Conservation (phyloP, 2,329 filamentous ascomycete genomes). For the Fusarium nodosum region DNA sequence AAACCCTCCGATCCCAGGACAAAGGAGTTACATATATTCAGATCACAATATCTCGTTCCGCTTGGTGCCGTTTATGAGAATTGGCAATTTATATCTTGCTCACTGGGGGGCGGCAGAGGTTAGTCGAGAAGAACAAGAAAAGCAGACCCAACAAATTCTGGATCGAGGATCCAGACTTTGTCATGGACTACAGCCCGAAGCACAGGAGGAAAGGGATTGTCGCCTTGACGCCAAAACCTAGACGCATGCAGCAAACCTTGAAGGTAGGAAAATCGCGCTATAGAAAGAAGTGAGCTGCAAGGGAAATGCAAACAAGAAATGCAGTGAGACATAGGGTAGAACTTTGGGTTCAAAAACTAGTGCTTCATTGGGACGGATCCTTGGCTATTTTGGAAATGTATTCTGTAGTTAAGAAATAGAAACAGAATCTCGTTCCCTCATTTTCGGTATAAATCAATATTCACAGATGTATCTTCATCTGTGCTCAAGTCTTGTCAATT, state of each 20-base stretch:
- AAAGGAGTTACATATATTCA: background rate
- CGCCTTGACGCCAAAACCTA: too few species aligned
- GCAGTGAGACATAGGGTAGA: background rate
- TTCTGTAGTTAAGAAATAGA: background rate
- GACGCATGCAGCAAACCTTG: background rate
- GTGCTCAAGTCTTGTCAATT: background rate
- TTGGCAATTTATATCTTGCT: background rate
- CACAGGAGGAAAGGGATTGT: background rate
- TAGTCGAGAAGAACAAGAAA: background rate
- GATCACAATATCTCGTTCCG: background rate
- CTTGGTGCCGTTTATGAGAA: background rate
- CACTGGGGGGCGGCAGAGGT: background rate
- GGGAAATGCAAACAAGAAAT: too few species aligned
- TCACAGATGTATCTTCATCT: background rate
- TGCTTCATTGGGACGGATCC: background rate
- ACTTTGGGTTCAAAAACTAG: background rate
- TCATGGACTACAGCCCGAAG: background rate
- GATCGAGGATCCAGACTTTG: background rate
- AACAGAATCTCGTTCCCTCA: background rate
- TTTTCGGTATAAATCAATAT: rapidly evolving
- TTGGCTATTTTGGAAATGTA: background rate
- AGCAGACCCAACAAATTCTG: background rate
- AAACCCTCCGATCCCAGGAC: background rate
- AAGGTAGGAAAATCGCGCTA: background rate
- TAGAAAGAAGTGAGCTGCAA: rapidly evolving